These are phyloP conservation scores for Scorias spongiosa DNA, from an alignment of 2,329 filamentous ascomycete species.

Conservation along the genomic window DNA sequence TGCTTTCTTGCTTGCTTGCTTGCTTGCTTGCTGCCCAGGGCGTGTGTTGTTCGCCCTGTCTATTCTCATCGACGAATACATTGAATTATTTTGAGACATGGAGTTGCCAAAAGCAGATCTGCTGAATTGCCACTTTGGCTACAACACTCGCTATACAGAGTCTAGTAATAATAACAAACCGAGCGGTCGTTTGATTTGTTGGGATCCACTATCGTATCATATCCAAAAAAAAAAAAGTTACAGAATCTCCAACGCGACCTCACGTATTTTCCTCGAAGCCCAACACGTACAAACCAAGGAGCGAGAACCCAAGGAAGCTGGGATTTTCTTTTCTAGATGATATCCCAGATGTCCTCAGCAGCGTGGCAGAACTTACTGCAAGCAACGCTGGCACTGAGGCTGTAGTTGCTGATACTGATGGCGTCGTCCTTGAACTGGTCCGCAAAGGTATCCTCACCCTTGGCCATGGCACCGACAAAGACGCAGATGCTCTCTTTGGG, in stretches of 20 bases:
- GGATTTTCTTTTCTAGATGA: slow-evolving; percentile 48
- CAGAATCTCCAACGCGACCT: neutral
- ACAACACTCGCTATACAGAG: neutral
- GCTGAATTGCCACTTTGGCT: neutral
- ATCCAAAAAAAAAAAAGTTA: neutral
- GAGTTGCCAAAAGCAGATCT: neutral
- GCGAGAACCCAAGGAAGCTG: neutral
- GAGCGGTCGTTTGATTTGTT: neutral
- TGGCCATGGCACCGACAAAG: slow-evolving; percentile 97
- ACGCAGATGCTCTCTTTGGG: slow-evolving; percentile 90
- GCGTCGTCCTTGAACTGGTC: slow-evolving; percentile 91
- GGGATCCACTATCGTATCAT: neutral
- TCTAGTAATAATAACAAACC: neutral
- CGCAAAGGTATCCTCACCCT: slow-evolving; percentile 88
- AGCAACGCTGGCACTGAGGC: slow-evolving; percentile 88
- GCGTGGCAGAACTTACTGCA: slow-evolving; percentile 99
- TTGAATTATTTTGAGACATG: neutral
- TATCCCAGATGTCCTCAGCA: slow-evolving; percentile 88
- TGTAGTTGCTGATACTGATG: slow-evolving; percentile 97
- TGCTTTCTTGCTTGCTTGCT: too few relatives aligned
- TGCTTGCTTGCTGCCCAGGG: too few relatives aligned
- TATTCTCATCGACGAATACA: neutral
- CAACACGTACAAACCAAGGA: neutral
- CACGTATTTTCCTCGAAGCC: neutral
- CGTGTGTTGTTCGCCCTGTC: too few relatives aligned